Evolutionary conservation across 768 basidiomycete genomes (phyloP).

Genomic region (Lentinula edodes): DNA sequence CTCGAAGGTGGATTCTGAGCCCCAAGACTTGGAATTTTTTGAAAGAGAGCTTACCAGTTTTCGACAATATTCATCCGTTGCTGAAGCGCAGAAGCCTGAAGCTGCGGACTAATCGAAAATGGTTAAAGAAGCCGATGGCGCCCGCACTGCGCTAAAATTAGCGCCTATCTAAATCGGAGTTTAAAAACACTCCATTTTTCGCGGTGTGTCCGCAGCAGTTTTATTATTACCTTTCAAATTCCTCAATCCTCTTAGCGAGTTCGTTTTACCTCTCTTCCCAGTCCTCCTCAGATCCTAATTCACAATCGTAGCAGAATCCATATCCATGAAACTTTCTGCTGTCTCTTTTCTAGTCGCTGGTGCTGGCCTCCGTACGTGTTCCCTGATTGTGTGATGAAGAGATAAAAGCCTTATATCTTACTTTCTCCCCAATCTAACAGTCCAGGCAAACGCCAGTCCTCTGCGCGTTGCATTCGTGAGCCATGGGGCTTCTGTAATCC

Average conservation of each 20-base stretch:
- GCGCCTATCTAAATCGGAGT: background rate
- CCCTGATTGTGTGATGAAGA: background rate
- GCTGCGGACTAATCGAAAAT: too few species aligned
- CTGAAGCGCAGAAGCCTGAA: too few species aligned
- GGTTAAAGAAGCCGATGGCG: background rate
- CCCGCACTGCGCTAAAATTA: background rate
- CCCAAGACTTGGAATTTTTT: too few species aligned
- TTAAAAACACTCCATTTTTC: background rate
- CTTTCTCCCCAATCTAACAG: background rate
- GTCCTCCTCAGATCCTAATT: background rate
- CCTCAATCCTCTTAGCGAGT: background rate
- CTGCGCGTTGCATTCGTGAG: conserved; percentile 2
- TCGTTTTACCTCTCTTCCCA: background rate
- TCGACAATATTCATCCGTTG: too few species aligned
- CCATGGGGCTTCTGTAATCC: background rate
- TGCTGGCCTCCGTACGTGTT: conserved; percentile 6
- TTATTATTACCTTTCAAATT: background rate
- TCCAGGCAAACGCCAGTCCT: conserved; percentile 4
- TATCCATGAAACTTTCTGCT: background rate
- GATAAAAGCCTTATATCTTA: background rate
- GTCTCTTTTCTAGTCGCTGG: background rate
- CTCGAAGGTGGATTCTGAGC: too few species aligned
- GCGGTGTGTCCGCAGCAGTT: background rate
- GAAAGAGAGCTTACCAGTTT: too few species aligned
- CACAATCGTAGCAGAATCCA: background rate